These are phyloP conservation scores for Chaetomiaceae sp. DNA, from an alignment of 2,329 filamentous ascomycete species.

Conservation along the genomic window DNA sequence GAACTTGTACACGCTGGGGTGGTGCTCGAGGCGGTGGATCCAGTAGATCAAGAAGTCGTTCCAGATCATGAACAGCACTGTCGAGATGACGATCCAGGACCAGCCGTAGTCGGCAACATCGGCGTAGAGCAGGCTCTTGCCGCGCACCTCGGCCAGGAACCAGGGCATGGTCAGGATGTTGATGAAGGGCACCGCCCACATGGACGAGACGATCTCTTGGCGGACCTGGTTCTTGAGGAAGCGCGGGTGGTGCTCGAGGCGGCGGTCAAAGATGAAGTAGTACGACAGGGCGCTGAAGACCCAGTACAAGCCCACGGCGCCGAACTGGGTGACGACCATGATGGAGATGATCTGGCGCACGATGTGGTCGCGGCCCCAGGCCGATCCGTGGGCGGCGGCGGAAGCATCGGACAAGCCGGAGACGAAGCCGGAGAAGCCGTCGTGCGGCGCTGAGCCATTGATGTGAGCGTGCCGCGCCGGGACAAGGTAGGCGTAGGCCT, in stretches of 20 bases:
- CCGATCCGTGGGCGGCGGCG: slow-evolving; percentile 23
- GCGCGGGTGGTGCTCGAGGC: slow-evolving; percentile 42
- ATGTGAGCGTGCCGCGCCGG: slow-evolving; percentile 23
- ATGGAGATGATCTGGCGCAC: slow-evolving; percentile 37
- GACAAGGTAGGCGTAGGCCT: slow-evolving; percentile 37
- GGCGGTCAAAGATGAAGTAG: slow-evolving; percentile 55
- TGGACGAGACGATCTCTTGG: slow-evolving; percentile 40
- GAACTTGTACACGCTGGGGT: slow-evolving; percentile 43
- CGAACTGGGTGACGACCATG: slow-evolving; percentile 36
- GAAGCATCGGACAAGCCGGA: slow-evolving; percentile 5
- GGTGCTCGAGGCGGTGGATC: slow-evolving; percentile 44
- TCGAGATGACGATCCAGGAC: slow-evolving; percentile 36
- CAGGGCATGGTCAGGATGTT: slow-evolving; percentile 41
- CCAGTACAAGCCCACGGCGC: slow-evolving; percentile 48
- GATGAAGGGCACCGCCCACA: slow-evolving; percentile 41
- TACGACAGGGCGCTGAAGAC: slow-evolving; percentile 67
- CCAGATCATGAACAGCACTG: slow-evolving; percentile 40
- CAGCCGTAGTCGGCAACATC: slow-evolving; percentile 37
- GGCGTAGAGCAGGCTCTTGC: slow-evolving; percentile 40
- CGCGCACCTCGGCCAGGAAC: slow-evolving; percentile 45
- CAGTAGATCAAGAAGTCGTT: slow-evolving; percentile 45
- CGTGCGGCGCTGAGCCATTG: slow-evolving; percentile 17
- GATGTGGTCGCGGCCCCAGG: slow-evolving; percentile 39
- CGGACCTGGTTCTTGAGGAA: slow-evolving; percentile 45
- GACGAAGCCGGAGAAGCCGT: slow-evolving; percentile 11